These are phyloP conservation scores for Trichomonas vaginalis DNA, from an alignment of 208 protist species.

Conservation along the genomic window DNA sequence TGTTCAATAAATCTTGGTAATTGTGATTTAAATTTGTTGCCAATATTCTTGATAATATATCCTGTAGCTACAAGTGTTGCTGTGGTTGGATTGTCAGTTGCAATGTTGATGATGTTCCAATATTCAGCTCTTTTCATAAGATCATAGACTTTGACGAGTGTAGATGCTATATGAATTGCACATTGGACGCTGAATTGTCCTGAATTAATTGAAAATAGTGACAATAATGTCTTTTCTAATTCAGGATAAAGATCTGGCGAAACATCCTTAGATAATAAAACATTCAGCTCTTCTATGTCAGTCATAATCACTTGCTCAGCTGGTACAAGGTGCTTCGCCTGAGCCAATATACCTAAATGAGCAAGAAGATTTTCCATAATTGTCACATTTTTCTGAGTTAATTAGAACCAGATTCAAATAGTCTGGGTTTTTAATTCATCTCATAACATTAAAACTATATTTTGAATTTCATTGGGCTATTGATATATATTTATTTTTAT, in stretches of 20 bases:
- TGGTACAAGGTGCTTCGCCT: neutral
- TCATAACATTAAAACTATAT: too few species aligned
- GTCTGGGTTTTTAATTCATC: too few species aligned
- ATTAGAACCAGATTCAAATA: too few species aligned
- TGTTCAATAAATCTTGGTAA: neutral
- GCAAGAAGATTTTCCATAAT: neutral
- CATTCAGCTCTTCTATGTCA: neutral
- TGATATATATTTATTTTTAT: too few species aligned
- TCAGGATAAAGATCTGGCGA: too few species aligned
- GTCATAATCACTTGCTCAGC: neutral
- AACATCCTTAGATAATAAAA: neutral
- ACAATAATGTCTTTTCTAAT: neutral
- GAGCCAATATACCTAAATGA: neutral
- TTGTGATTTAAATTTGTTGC: constrained; percentile 10
- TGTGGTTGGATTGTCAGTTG: neutral
- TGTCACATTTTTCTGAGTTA: too few species aligned
- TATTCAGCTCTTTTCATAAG: neutral
- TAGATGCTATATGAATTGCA: neutral
- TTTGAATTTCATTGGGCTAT: too few species aligned
- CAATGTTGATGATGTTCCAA: neutral
- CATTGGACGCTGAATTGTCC: neutral
- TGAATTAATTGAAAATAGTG: neutral
- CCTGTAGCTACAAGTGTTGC: neutral
- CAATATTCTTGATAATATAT: neutral
- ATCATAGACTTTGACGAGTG: neutral